phyloP scores from a whole-genome alignment of 2,329 filamentous ascomycete species.

The Fusarium solani-melongenae region DNA sequence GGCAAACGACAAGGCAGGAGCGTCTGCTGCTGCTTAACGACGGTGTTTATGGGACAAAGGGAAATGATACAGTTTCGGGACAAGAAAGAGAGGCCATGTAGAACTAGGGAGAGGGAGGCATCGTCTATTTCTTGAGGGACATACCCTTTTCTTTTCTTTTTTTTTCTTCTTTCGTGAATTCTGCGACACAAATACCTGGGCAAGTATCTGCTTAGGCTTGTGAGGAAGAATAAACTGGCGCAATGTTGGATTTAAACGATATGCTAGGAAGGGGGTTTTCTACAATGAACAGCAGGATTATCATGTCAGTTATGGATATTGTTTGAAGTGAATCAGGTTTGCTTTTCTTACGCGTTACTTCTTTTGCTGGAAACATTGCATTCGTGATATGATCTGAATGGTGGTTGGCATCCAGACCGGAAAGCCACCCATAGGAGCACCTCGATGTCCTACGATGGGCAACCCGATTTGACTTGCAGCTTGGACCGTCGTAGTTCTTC shows the following conservation, averaged over 20 bases:
- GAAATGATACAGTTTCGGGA: conserved; percentile 1
- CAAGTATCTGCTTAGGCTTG: background rate
- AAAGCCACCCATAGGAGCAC: background rate
- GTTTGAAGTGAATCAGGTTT: background rate
- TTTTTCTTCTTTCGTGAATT: background rate
- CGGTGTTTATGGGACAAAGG: background rate
- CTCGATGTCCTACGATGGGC: background rate
- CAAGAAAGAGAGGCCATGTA: conserved; percentile 2
- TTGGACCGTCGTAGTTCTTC: background rate
- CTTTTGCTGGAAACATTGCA: background rate
- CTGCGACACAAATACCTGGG: background rate
- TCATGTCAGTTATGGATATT: background rate
- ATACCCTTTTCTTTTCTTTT: background rate
- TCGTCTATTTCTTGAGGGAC: conserved; percentile 1
- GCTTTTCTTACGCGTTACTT: background rate
- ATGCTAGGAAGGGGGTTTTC: conserved; percentile 3
- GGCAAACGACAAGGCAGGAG: conserved; percentile 32
- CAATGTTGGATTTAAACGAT: conserved; percentile 23
- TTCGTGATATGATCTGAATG: background rate
- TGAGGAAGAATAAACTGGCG: conserved; percentile 3
- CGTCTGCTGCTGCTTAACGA: conserved; percentile 18
- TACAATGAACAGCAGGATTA: background rate
- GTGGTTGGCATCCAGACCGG: background rate
- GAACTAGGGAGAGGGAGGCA: conserved; percentile 14
- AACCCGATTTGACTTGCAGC: background rate